phyloP scores from a whole-genome alignment of 129 eudicot genomes.

The Artemisia annua region DNA sequence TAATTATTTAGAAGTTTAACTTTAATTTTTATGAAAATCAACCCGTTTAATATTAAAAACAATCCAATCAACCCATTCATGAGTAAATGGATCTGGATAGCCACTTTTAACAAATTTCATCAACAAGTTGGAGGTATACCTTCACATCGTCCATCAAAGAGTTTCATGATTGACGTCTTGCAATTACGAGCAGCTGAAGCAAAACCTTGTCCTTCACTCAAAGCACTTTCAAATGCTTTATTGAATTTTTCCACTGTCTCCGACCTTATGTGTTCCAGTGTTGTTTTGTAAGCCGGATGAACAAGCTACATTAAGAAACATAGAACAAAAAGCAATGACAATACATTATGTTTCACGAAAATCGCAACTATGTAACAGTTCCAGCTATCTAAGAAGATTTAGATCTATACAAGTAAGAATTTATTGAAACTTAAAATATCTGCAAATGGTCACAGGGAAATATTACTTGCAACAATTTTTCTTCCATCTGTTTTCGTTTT shows the following conservation, averaged over 20 bases:
- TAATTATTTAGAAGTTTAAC: background rate
- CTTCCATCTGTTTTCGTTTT: constrained; percentile 49
- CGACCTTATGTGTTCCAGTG: constrained; percentile 63
- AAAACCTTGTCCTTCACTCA: constrained; percentile 69
- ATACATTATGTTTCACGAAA: background rate
- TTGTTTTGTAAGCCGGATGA: constrained; percentile 59
- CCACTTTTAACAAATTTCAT: background rate
- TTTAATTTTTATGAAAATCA: too few relatives aligned
- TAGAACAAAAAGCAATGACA: constrained; percentile 10
- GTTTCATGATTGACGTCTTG: constrained; percentile 40
- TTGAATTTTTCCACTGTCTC: constrained; percentile 59
- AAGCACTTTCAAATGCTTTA: constrained; percentile 62
- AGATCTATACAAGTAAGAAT: too few relatives aligned
- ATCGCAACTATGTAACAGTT: background rate
- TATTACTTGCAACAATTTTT: constrained; percentile 48
- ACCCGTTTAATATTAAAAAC: too few relatives aligned
- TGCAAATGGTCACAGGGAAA: background rate
- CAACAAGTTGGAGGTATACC: constrained; percentile 37
- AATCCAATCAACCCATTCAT: too few relatives aligned
- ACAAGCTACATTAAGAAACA: constrained; percentile 41
- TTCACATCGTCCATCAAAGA: constrained; percentile 58
- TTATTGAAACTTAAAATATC: background rate
- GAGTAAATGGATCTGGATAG: too few relatives aligned
- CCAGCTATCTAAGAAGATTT: background rate
- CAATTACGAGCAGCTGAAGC: constrained; percentile 59